Base-by-base conservation (phyloP, 306 rosid species). In the Castanea sativa region DNA sequence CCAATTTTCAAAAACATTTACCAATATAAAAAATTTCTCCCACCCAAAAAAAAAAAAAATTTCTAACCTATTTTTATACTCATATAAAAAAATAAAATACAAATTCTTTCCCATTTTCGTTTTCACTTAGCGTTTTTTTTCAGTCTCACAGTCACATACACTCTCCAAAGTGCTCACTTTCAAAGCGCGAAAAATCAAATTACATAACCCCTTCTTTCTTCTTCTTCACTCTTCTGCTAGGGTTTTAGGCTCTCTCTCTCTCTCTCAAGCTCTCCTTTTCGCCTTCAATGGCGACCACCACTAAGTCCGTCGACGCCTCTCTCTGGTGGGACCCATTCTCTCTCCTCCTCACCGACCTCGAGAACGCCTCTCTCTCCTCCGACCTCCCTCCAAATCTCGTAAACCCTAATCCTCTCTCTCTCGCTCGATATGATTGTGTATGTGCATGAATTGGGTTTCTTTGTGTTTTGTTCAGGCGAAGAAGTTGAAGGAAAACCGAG, bases 281-380 rank as follows among this genome's bases (percentile, higher is more conserved):
- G 81, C 76, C 77, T 80, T 29, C 68, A 73, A 94, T 94, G 99
- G 91, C 92, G 25, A 87, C 83, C 77, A 87, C 81, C 76, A 33
- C 89, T 13, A 83, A 29, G 43, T 75, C 93, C 71, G 80, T 91
- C n/a, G 97, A 94, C 29, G 84, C 92, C 20, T 86, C 97, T 73
- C 90, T 92, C 23, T 94, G 97, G 97, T 94, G 99, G 99, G 99
- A 92, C 78, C 84, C 97, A 10, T 94, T 94, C 90, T 70, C 86
- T 76, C 69, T 84, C 35, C 77, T 94, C 56, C 80, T 92, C 63
- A 69, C 95, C 5, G 95, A 94, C 63, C 93, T 94, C 7, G 99
- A 94, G 53, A 88, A 86, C 55, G 88, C 85, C 15, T 58, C 97
- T 61, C 88, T 89, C 58, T 87, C 93, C 59, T 83, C 90, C 38